Evolutionary conservation across 768 basidiomycete species (phyloP), one percentile per base, ranked within the genome.

Genomic region (Rhizopogon rudus): DNA sequence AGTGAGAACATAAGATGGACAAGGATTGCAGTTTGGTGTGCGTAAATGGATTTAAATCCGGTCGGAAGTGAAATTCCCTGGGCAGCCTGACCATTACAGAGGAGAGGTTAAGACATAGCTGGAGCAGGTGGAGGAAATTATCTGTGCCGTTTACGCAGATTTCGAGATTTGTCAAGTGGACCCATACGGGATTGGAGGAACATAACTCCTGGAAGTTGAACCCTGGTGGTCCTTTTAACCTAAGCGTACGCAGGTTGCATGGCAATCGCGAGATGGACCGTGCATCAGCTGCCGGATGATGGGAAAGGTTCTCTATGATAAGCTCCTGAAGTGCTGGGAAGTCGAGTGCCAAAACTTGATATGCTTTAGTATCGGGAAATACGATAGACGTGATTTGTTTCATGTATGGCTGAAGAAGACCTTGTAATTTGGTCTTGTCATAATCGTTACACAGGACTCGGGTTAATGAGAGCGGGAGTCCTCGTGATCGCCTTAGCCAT

Each of bases 281-380:
- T 9, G 7, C 31, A 9, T 31, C 57, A 31, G 31, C 7, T 3
- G 52, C 31, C 25, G 63, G 61, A 39, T 43, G 31, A 2, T 3
- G 7, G 31, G 31, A 33, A 33, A 10, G 7, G 9, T 33, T 2
- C 31, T 33, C 7, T 25, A 63, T 37, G 13, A 64, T 56, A 40
- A 64, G 64, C 28, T 64, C 51, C 40, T 64, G 48, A 25, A 63
- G 55, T 25, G 62, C 33, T 22, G 64, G 64, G 0, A 57, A 14
- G 7, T 65, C 55, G 39, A 46, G 46, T 45, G 65, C 64, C 41
- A 64, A 31, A 17, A 63, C 16, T 13, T 57, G 57, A 3, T 46
- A 55, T 20, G 55, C 51, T 41, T 54, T 5, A 60, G 61, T 44
- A 63, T 61, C 28, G 60, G 60, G 4, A 20, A 65, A 63, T 4